phyloP scores from a whole-genome alignment of 1,284 basidiomycete species.

The Naganishia cerealis region DNA sequence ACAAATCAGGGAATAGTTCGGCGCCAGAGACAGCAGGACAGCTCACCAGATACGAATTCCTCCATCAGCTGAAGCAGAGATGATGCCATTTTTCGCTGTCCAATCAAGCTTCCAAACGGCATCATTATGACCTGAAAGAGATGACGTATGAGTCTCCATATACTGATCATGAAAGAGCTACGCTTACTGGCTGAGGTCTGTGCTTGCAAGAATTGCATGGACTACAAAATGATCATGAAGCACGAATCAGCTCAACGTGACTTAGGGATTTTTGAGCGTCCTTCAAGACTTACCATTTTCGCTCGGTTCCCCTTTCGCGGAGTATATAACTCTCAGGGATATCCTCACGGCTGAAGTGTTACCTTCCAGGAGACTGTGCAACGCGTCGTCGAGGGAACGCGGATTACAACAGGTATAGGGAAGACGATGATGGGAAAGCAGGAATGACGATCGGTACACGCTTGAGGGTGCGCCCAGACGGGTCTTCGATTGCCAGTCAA shows the following conservation, averaged over 20 bases:
- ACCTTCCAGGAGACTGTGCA: too few species aligned
- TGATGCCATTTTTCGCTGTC: slow-evolving; percentile 64
- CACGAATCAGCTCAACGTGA: neutral
- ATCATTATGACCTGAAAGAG: slow-evolving; percentile 66
- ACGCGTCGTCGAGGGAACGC: too few species aligned
- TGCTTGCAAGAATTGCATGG: slow-evolving; percentile 33
- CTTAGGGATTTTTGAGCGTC: neutral
- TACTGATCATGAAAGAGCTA: neutral
- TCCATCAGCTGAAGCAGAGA: slow-evolving; percentile 74
- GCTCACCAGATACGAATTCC: slow-evolving; percentile 63
- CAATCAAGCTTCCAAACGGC: slow-evolving; percentile 73
- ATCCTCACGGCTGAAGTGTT: too few species aligned
- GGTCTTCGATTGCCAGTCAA: neutral
- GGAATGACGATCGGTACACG: slow-evolving; percentile 1
- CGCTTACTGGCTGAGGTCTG: slow-evolving; percentile 23
- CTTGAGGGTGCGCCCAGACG: neutral
- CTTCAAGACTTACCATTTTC: neutral
- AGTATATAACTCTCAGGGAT: too few species aligned
- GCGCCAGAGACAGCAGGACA: neutral
- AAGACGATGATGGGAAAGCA: neutral
- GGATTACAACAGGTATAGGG: too few species aligned
- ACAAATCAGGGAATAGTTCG: neutral
- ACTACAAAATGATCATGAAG: slow-evolving; percentile 10
- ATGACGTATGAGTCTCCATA: slow-evolving; percentile 67
- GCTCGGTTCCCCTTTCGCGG: too few species aligned